Percentiles rank a stretch among this genome's conserved stretches.
Evolutionary conservation across 768 basidiomycete genomes (phyloP).

Genomic region (Xerocomellus chrysenteron): DNA sequence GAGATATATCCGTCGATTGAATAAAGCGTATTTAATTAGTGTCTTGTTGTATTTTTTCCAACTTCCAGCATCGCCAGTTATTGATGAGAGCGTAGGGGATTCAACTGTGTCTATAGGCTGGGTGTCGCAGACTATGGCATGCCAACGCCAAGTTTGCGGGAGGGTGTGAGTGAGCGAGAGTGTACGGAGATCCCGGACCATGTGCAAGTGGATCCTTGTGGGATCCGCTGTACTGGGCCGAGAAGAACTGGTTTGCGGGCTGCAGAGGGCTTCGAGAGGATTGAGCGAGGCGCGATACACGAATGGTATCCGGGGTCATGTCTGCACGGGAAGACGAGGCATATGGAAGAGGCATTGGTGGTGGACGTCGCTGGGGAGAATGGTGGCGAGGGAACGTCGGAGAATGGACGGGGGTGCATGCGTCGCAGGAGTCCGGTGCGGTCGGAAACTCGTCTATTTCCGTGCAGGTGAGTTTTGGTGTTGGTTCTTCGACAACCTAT

Average conservation of each 20-base stretch:
- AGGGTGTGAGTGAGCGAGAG: neutral
- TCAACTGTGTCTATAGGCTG: slow-evolving; percentile 11
- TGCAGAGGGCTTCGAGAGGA: slow-evolving; percentile 24
- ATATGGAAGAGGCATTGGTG: slow-evolving; percentile 18
- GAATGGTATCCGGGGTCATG: slow-evolving; percentile 41
- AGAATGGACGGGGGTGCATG: slow-evolving; percentile 8
- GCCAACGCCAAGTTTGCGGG: slow-evolving; percentile 13
- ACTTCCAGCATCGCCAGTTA: neutral
- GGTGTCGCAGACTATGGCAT: slow-evolving; percentile 10
- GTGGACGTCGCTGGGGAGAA: slow-evolving; percentile 1
- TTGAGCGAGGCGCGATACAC: slow-evolving; percentile 29
- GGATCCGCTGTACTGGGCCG: slow-evolving; percentile 1
- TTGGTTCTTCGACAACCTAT: slow-evolving; percentile 30
- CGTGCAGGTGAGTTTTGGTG: slow-evolving; percentile 23
- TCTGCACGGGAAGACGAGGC: slow-evolving; percentile 39
- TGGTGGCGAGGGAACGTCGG: neutral
- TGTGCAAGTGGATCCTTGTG: slow-evolving; percentile 11
- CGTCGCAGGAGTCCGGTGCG: slow-evolving; percentile 8
- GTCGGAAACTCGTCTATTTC: slow-evolving; percentile 20
- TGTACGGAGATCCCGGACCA: slow-evolving; percentile 6
- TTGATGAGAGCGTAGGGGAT: neutral
- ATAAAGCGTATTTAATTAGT: slow-evolving; percentile 19
- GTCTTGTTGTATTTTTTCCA: slow-evolving; percentile 5
- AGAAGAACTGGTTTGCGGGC: slow-evolving; percentile 25
- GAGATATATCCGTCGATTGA: slow-evolving; percentile 13